Conservation (phyloP, 2,329 filamentous ascomycete genomes). For the Phaeosphaeria sp. region DNA sequence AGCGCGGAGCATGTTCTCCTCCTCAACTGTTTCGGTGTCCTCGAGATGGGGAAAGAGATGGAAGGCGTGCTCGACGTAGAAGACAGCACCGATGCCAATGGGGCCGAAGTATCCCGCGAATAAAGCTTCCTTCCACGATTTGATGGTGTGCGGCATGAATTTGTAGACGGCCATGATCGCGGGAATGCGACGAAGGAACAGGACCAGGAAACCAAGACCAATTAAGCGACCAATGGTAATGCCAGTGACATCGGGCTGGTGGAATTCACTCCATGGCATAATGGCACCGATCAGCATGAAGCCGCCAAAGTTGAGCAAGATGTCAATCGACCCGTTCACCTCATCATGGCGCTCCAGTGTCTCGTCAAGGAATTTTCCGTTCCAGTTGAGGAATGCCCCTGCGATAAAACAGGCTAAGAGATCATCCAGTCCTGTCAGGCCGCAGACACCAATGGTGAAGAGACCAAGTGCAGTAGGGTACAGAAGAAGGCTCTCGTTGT, state of each 20-base stretch:
- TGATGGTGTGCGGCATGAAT: constrained; percentile 60
- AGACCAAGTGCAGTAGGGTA: constrained; percentile 57
- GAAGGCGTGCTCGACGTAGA: constrained; percentile 56
- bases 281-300: constrained; percentile 67
- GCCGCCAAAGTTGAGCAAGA: constrained; percentile 65
- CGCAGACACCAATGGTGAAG: constrained; percentile 65
- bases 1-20: constrained; percentile 49
- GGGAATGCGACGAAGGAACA: constrained; percentile 65
- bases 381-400: constrained; percentile 67
- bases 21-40: constrained; percentile 47
- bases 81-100: constrained; percentile 54
- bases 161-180: constrained; percentile 63
- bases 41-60: constrained; percentile 53
- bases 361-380: constrained; percentile 65
- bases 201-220: constrained; percentile 59
- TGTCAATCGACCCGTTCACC: constrained; percentile 65
- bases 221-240: constrained; percentile 61
- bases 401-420: constrained; percentile 68
- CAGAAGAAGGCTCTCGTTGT: constrained; percentile 61
- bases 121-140: constrained; percentile 64
- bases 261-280: constrained; percentile 64
- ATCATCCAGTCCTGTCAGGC: constrained; percentile 63
- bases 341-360: constrained; percentile 65
- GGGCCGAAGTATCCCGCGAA: constrained; percentile 66
- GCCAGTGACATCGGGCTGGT: constrained; percentile 60